Evolutionary conservation across 306 rosid genomes (phyloP).

Genomic region (Arachis stenosperma): DNA sequence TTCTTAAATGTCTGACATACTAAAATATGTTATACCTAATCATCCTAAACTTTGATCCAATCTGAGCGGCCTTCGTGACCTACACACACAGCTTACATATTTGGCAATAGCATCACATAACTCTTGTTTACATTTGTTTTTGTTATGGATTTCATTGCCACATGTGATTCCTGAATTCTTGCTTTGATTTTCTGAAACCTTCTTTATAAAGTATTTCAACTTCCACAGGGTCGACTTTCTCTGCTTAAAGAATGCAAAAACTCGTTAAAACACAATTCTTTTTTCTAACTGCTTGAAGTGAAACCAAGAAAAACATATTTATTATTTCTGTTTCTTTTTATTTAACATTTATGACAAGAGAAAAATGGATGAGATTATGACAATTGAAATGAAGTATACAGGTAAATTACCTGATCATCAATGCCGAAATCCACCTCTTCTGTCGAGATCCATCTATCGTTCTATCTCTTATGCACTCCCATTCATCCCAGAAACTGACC

Average conservation of each 20-base stretch:
- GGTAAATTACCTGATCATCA: constrained; percentile 70
- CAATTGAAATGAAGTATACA: constrained; percentile 25
- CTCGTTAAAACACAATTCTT: constrained; percentile 3
- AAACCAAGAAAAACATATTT: neutral
- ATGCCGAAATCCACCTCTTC: constrained; percentile 96
- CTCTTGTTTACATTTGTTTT: constrained; percentile 62
- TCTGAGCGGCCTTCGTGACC: too few relatives aligned
- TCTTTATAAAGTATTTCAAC: constrained; percentile 69
- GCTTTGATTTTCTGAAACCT: constrained; percentile 63
- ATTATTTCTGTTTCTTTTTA: neutral
- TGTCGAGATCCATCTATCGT: constrained; percentile 68
- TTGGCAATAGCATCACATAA: constrained; percentile 65
- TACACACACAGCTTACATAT: neutral
- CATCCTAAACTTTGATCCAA: too few relatives aligned
- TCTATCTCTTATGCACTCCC: too few relatives aligned
- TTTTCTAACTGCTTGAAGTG: neutral
- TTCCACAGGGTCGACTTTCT: constrained; percentile 82
- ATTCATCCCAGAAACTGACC: too few relatives aligned
- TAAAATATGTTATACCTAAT: too few relatives aligned
- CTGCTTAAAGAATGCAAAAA: constrained; percentile 50
- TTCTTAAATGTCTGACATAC: too few relatives aligned
- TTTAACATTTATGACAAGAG: neutral
- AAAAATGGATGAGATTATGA: neutral
- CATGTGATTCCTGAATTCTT: constrained; percentile 54
- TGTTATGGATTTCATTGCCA: constrained; percentile 47